These are phyloP conservation scores for Zymoseptoria tritici DNA, from an alignment of 2,329 filamentous ascomycete species.

Conservation along the genomic window DNA sequence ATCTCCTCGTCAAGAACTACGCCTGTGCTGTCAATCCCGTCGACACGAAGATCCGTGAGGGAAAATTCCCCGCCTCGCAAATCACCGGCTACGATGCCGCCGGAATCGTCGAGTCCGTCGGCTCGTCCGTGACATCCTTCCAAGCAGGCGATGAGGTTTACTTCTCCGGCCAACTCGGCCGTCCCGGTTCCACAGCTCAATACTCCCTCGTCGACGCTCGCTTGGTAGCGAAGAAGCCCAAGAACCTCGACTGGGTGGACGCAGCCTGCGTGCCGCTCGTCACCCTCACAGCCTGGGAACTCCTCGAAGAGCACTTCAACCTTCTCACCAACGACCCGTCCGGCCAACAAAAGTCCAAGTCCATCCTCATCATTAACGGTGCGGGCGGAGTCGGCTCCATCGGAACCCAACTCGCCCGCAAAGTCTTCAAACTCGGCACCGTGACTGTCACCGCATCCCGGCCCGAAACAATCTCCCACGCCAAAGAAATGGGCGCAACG, in stretches of 20 bases:
- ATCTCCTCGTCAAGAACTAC: constrained; percentile 19
- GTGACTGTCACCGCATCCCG: constrained; percentile 39
- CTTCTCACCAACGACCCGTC: constrained; percentile 28
- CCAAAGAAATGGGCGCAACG: constrained; percentile 36
- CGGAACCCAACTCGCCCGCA: constrained; percentile 38
- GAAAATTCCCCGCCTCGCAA: constrained; percentile 31
- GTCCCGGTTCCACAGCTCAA: constrained; percentile 39
- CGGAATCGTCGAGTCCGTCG: constrained; percentile 31
- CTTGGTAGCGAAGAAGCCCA: constrained; percentile 35
- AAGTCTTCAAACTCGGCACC: constrained; percentile 6
- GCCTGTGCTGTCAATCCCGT: constrained; percentile 36
- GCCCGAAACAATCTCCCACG: constrained; percentile 34
- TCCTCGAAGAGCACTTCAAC: constrained; percentile 39
- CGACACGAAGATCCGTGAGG: constrained; percentile 31
- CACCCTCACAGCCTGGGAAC: constrained; percentile 39
- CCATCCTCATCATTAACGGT: constrained; percentile 41
- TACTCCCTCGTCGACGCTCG: constrained; percentile 37
- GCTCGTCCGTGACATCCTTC: constrained; percentile 31
- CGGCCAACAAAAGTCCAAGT: constrained; percentile 20
- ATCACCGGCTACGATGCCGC: constrained; percentile 41
- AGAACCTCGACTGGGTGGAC: constrained; percentile 33
- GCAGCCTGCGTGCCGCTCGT: constrained; percentile 41
- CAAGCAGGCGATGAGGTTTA: constrained; percentile 39
- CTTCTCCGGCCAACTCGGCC: constrained; percentile 34
- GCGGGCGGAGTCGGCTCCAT: constrained; percentile 40